Conservation (phyloP, 2,329 filamentous ascomycete genomes). For the Cytospora piceae region DNA sequence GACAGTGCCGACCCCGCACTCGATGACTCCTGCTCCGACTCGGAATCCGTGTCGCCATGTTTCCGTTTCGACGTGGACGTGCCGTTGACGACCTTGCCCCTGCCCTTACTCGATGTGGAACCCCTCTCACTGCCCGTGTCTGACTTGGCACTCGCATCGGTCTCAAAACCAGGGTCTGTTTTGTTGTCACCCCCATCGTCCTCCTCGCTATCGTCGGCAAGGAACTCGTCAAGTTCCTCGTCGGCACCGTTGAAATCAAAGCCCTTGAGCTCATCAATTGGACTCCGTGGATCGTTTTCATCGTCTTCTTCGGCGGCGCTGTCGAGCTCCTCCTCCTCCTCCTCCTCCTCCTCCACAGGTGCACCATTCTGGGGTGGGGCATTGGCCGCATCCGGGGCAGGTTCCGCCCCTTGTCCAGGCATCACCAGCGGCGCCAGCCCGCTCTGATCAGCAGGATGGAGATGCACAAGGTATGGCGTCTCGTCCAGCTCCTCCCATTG, state of each 20-base stretch:
- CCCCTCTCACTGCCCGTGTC: slow-evolving; percentile 24
- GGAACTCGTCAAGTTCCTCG: slow-evolving; percentile 76
- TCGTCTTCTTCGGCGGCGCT: slow-evolving; percentile 43
- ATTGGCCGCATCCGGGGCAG: slow-evolving; percentile 32
- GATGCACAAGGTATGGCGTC: slow-evolving; percentile 73
- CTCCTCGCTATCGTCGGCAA: slow-evolving; percentile 48
- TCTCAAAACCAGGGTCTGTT: slow-evolving; percentile 22
- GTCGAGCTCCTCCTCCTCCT: slow-evolving; percentile 52
- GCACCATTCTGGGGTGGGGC: slow-evolving; percentile 41
- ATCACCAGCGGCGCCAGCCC: slow-evolving; percentile 14
- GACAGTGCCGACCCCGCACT: slow-evolving; percentile 44
- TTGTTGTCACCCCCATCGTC: slow-evolving; percentile 32
- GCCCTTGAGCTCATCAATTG: slow-evolving; percentile 58
- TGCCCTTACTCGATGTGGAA: slow-evolving; percentile 32
- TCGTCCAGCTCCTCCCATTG: slow-evolving; percentile 85
- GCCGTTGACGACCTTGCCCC: slow-evolving; percentile 26
- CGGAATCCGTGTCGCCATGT: slow-evolving; percentile 35
- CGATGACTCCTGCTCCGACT: slow-evolving; percentile 33
- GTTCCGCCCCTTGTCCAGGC: slow-evolving; percentile 6
- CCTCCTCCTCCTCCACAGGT: slow-evolving; percentile 41
- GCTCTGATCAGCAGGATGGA: slow-evolving; percentile 68
- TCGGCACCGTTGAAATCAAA: slow-evolving; percentile 68
- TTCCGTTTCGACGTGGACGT: slow-evolving; percentile 37
- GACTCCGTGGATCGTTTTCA: slow-evolving; percentile 43
- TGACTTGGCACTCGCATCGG: slow-evolving; percentile 15